Evolutionary conservation across 306 rosid species (phyloP), one percentile per base, ranked within the genome.

Genomic region (Glycine soja): DNA sequence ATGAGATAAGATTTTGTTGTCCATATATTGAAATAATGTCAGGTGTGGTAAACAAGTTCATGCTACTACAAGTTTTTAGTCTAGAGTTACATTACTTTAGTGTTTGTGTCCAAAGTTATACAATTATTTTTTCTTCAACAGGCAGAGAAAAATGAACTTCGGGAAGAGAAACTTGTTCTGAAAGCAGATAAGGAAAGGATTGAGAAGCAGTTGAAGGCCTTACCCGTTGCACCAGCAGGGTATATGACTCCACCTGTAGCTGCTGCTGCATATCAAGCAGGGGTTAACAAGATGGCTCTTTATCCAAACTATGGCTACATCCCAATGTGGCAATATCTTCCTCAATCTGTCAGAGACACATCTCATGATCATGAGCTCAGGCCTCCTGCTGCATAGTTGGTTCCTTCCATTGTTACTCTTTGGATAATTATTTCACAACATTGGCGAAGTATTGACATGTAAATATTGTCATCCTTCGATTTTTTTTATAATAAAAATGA

Each of bases 291-390:
- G 91, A 90, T 93, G 97, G 89, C 97, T 63, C 88, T 91, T 36
- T 95, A 81, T 80, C 97, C 98, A 10, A 81, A 96, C 77, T 93
- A 92, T 80, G 92, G 98, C 43, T 81, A 90, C 48, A 74, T 90
- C 56, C 98, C 98, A 13, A 91, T 93, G 97, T 95, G 97, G 97
- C 96, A 91, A 58, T 93, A 92, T 81, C 81, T 95, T 81, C 96
- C 96, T 79, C 90, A 85, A 24, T 83, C 90, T 2, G 75, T 87
- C 19, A 86, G 90, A 7, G 99, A 95, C 79, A 93, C 97, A 24
- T 90, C 99, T 11, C 93, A 74, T 38, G 99, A 95, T 88, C 99
- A 95, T 24, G 93, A 93, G 87, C 96, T 89, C 78, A 92, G 99
- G 93, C 99, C 99, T 43, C 99, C 99, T 50, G 98, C 99, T 81